Conservation (phyloP, 2,329 filamentous ascomycete species). For the Calcarisporium arbuscula region DNA sequence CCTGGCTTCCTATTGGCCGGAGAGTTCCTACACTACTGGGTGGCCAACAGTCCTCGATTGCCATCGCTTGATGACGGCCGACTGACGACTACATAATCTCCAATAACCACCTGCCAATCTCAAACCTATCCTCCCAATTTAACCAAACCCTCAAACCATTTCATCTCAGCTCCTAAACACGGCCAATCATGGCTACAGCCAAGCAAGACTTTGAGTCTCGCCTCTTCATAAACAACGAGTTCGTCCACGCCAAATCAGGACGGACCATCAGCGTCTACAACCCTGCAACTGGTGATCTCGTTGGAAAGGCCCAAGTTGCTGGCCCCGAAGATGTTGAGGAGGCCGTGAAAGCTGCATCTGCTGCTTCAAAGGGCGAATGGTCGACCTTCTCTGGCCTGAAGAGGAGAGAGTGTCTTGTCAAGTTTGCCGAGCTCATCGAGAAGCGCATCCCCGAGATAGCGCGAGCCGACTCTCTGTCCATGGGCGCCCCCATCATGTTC, state of each 20-base stretch:
- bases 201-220: neutral
- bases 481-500: neutral
- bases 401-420: neutral
- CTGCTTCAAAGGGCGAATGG: neutral
- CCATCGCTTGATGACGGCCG: no score
- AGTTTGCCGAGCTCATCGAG: neutral
- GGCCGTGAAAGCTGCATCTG: neutral
- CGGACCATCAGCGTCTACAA: neutral
- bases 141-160: no score
- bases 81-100: no score
- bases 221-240: conserved; percentile 1
- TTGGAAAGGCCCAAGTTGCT: no score
- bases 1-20: no score
- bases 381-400: neutral
- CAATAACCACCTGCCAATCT: no score
- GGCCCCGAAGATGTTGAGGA: no score
- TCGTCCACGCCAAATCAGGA: neutral
- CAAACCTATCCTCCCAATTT: no score
- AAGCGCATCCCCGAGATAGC: neutral
- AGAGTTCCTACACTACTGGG: no score
- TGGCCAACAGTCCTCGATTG: no score
- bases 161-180: no score
- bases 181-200: no score
- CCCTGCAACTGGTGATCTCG: neutral
- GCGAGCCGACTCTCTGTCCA: neutral